Evolutionary conservation across 2,329 filamentous ascomycete species (phyloP).

Genomic region (Colletotrichum limetticola): DNA sequence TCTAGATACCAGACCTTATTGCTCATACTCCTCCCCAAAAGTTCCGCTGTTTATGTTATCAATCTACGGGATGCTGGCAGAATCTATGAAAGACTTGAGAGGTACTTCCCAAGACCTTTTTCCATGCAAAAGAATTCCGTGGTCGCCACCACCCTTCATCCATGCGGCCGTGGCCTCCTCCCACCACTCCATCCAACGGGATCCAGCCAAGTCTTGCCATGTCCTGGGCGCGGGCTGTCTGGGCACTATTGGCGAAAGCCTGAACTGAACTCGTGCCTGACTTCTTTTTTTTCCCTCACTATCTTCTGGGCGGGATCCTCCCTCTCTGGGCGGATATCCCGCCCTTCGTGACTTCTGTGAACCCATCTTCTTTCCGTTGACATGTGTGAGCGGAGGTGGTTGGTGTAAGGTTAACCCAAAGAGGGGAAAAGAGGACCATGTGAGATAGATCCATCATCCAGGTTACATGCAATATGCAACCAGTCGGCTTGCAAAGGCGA

Average conservation of each 20-base stretch:
- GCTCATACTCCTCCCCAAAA: background rate
- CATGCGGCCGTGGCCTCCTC: background rate
- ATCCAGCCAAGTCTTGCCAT: background rate
- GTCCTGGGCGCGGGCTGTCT: constrained; percentile 2
- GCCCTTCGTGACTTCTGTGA: background rate
- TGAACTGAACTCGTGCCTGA: background rate
- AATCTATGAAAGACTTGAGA: background rate
- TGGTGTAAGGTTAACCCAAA: constrained; percentile 5
- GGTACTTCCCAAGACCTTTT: constrained; percentile 13
- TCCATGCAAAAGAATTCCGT: background rate
- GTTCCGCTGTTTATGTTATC: background rate
- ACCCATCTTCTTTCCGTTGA: background rate
- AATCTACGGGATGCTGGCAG: background rate
- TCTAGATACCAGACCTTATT: background rate
- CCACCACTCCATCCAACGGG: background rate
- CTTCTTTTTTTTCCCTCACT: background rate
- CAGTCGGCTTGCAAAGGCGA: background rate
- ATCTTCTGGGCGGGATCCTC: background rate
- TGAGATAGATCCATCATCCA: no score
- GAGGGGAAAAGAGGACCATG: background rate
- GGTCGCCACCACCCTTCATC: constrained; percentile 17
- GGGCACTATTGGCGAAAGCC: background rate
- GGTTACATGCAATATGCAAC: background rate
- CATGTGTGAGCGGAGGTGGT: constrained; percentile 17
- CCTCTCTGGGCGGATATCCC: background rate